phyloP scores from a whole-genome alignment of 805 yeast species.

The Wickerhamiella shivajii region DNA sequence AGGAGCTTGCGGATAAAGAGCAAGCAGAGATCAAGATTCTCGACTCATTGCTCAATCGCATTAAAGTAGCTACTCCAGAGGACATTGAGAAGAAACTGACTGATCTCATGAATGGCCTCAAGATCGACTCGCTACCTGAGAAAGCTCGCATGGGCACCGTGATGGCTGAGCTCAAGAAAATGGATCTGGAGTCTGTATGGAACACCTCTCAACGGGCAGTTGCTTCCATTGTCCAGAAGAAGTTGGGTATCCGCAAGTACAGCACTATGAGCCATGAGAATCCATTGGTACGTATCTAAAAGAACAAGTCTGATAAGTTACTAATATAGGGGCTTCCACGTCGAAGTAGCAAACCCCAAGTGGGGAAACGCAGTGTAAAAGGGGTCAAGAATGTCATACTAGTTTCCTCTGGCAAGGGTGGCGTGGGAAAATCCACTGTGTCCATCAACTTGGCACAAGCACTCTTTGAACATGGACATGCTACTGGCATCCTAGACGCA shows the following conservation, averaged over 20 bases:
- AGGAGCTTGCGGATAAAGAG: slow-evolving; percentile 43
- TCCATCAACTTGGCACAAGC: slow-evolving; percentile 52
- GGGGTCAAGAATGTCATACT: slow-evolving; percentile 48
- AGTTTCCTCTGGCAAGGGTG: slow-evolving; percentile 68
- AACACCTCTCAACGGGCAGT: slow-evolving; percentile 20
- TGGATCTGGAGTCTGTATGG: slow-evolving; percentile 22
- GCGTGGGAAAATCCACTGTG: slow-evolving; percentile 70
- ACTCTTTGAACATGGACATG: slow-evolving; percentile 36
- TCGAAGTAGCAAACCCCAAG: slow-evolving; percentile 6
- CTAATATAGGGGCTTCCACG: slow-evolving; percentile 32
- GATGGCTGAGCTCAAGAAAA: slow-evolving; percentile 16
- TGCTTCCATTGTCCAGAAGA: slow-evolving; percentile 17
- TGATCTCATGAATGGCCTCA: slow-evolving; percentile 13
- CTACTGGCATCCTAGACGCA: slow-evolving; percentile 60
- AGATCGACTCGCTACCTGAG: slow-evolving; percentile 8
- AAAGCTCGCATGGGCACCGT: slow-evolving; percentile 13
- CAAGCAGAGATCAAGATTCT: slow-evolving; percentile 32
- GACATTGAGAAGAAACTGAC: slow-evolving; percentile 28
- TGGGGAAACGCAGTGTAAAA: slow-evolving; percentile 32
- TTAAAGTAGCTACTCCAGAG: slow-evolving; percentile 37
- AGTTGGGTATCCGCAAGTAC: slow-evolving; percentile 17
- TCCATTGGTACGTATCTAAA: slow-evolving; percentile 34
- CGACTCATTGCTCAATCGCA: slow-evolving; percentile 25
- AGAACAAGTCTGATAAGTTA: slow-evolving; percentile 3
- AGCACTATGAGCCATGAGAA: slow-evolving; percentile 31